Evolutionary conservation across 805 yeast species (phyloP).

Genomic region (Kuraishia floccosa): DNA sequence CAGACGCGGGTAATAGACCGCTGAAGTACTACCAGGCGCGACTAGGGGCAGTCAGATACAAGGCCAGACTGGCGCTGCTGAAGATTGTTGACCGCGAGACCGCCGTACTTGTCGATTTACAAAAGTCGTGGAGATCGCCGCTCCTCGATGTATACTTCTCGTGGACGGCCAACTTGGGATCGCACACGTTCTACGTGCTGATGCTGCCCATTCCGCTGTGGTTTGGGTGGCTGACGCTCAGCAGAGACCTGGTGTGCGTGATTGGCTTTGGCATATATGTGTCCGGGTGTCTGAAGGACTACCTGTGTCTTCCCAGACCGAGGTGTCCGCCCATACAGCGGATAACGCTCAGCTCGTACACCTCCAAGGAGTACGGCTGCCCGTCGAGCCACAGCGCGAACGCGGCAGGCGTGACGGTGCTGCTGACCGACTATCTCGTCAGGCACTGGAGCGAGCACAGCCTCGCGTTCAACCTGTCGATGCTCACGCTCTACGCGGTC

Average conservation of each 20-base stretch:
- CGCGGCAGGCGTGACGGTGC: slow-evolving; percentile 70
- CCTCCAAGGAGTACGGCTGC: slow-evolving; percentile 89
- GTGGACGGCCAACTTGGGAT: slow-evolving; percentile 79
- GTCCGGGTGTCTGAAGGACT: slow-evolving; percentile 74
- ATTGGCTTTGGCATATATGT: slow-evolving; percentile 62
- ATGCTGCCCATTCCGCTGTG: slow-evolving; percentile 80
- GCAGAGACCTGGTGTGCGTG: slow-evolving; percentile 49
- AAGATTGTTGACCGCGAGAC: slow-evolving; percentile 60
- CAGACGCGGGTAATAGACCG: slow-evolving; percentile 70
- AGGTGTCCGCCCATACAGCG: slow-evolving; percentile 84
- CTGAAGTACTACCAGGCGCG: slow-evolving; percentile 50
- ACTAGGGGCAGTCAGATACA: slow-evolving; percentile 44
- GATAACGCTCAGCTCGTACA: slow-evolving; percentile 82
- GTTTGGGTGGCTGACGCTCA: slow-evolving; percentile 51
- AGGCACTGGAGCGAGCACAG: slow-evolving; percentile 7
- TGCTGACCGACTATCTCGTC: slow-evolving; percentile 18
- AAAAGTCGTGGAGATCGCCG: slow-evolving; percentile 34
- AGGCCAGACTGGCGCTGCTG: slow-evolving; percentile 38
- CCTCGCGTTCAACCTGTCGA: slow-evolving; percentile 3
- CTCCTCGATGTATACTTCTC: slow-evolving; percentile 67
- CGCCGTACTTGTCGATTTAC: slow-evolving; percentile 42
- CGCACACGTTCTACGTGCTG: slow-evolving; percentile 88
- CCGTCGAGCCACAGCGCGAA: slow-evolving; percentile 94
- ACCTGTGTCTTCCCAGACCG: slow-evolving; percentile 85
- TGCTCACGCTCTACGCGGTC: slow-evolving; percentile 14